Evolutionary conservation across 2,329 filamentous ascomycete species (phyloP), one percentile per base, ranked within the genome.

Genomic region (Aaosphaeria pasadenensis): DNA sequence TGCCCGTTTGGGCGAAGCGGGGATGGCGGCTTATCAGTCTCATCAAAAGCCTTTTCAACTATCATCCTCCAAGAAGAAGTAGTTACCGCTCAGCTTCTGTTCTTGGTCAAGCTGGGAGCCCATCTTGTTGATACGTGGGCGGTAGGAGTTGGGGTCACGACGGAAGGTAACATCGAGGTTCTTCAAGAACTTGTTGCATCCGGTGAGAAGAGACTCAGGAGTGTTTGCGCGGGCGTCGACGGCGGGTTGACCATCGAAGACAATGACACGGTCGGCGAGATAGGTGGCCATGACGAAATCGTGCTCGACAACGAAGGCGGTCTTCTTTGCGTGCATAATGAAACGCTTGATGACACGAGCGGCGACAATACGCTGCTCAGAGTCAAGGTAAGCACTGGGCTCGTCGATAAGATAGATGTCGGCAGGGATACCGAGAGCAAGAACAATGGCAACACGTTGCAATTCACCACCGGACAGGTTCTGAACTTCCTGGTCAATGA

Each of bases 261-360:
- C 94, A 66, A 99, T 99, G 72, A 99, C 94, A 59, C 94, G 89
- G 68, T 99, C 95, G 41, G 94, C 84, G 42, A 87, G 79, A 66
- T 87, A 87, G 39, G 84, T 87, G 38, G 84, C 84, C 91, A 97
- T 96, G 78, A 97, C 96, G 79, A 99, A 97, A 82, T 99, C 94
- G 87, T 99, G 94, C 85, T 99, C 94, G 71, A 99, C 92, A 60
- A 99, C 85, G 72, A 99, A 99, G 44, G 94, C 94, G 0, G 94
- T 99, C 84, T 97, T 97, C 85, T 97, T 97, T 64, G 91, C 86
- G 79, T 99, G 92, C 94, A 99, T 99, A 75, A 99, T 99, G 82
- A 95, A 99, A 59, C 94, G 88, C 82, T 99, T 99, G 78, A 99
- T 99, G 70, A 99, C 95, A 69, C 91, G 88, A 41, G 92, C 88